phyloP scores from a whole-genome alignment of 805 yeast species.

The Spathaspora sp. region DNA sequence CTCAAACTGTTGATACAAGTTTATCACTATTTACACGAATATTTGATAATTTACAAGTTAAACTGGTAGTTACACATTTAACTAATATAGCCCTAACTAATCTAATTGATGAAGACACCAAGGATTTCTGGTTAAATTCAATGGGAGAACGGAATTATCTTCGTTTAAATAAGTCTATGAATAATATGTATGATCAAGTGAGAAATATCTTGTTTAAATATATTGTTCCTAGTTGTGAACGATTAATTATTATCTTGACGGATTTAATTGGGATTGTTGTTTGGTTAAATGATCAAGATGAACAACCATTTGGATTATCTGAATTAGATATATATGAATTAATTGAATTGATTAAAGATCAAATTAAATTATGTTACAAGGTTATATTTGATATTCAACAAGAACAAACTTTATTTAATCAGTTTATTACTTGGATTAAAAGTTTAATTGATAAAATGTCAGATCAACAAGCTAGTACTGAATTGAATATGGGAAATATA shows the following conservation, averaged over 20 bases:
- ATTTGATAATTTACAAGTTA: constrained; percentile 29
- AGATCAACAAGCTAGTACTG: constrained; percentile 24
- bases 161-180: constrained; percentile 51
- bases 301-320: constrained; percentile 9
- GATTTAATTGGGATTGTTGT: constrained; percentile 36
- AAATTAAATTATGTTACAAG: constrained; percentile 30
- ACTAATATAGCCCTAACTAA: constrained; percentile 40
- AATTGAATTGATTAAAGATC: constrained; percentile 12
- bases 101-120: constrained; percentile 43
- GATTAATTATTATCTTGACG: constrained; percentile 45
- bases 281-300: constrained; percentile 27
- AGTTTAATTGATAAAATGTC: constrained; percentile 31
- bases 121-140: constrained; percentile 60
- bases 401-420: constrained; percentile 44
- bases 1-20: constrained; percentile 21
- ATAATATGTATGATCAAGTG: constrained; percentile 46
- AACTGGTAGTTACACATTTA: not conserved
- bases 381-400: constrained; percentile 42
- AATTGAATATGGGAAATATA: constrained; percentile 13
- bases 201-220: constrained; percentile 46
- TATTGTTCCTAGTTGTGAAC: constrained; percentile 54
- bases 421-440: constrained; percentile 44
- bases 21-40: constrained; percentile 27
- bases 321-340: constrained; percentile 5
- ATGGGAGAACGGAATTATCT: constrained; percentile 65